Conservation (phyloP, 805 yeast species). For the Myxozyma sirexii region DNA sequence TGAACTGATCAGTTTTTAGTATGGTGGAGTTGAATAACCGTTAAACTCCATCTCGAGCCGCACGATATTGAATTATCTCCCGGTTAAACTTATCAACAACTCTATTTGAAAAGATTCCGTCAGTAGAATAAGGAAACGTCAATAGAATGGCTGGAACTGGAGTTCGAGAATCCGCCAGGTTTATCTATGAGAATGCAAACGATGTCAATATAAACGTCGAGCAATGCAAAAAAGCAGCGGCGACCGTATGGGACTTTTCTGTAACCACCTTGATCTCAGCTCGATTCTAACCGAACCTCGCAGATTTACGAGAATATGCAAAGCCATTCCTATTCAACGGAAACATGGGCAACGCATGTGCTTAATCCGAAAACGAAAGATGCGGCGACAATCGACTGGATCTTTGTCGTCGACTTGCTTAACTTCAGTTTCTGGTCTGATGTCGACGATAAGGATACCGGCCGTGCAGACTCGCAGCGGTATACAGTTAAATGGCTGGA, state of each 20-base stretch:
- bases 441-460: slow-evolving; percentile 40
- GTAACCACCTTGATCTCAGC: background rate
- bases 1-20: background rate
- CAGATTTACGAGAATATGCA: slow-evolving; percentile 39
- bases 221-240: slow-evolving; percentile 43
- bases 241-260: slow-evolving; percentile 9
- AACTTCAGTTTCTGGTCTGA: slow-evolving; percentile 52
- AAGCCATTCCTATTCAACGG: slow-evolving; percentile 40
- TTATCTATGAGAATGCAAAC: slow-evolving; percentile 37
- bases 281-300: too few relatives aligned
- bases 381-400: slow-evolving; percentile 43
- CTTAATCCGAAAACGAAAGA: slow-evolving; percentile 41
- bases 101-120: too few relatives aligned
- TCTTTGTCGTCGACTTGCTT: slow-evolving; percentile 48
- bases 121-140: background rate
- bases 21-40: background rate
- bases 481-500: slow-evolving; percentile 44
- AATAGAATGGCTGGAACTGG: slow-evolving; percentile 10
- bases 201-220: slow-evolving; percentile 40
- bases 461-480: slow-evolving; percentile 39
- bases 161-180: slow-evolving; percentile 40
- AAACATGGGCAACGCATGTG: slow-evolving; percentile 45
- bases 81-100: background rate
- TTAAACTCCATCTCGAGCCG: too few relatives aligned
- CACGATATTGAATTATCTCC: background rate